These are phyloP conservation scores for Cryptosporidium tyzzeri DNA, from an alignment of 169 alveolate genomes.

Conservation along the genomic window DNA sequence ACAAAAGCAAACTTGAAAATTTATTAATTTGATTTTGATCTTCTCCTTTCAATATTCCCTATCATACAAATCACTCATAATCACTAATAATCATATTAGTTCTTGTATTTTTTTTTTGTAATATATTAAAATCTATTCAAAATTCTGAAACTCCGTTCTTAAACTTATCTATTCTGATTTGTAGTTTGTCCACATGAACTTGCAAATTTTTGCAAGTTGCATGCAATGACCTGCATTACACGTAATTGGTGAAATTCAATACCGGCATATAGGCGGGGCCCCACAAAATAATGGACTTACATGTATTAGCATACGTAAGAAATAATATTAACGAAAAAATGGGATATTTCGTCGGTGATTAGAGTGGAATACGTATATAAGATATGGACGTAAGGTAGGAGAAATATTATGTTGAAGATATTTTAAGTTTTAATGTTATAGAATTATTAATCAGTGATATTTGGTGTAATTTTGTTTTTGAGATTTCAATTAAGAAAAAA, in stretches of 20 bases:
- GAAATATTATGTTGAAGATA: background rate
- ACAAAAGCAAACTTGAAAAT: too few species aligned
- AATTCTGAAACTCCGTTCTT: background rate
- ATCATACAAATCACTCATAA: background rate
- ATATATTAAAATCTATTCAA: background rate
- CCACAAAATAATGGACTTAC: slow-evolving; percentile 32
- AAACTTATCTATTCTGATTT: background rate
- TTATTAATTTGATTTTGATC: background rate
- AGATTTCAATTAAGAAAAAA: background rate
- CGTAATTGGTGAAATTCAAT: slow-evolving; percentile 1
- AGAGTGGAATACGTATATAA: slow-evolving; percentile 3
- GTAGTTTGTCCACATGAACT: background rate
- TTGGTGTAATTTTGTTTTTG: background rate
- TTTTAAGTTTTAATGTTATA: background rate
- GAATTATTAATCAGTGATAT: background rate
- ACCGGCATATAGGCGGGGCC: slow-evolving; percentile 41
- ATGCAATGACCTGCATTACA: background rate
- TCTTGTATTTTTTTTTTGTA: background rate
- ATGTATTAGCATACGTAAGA: slow-evolving; percentile 1
- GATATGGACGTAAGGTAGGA: slow-evolving; percentile 7
- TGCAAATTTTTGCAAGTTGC: background rate
- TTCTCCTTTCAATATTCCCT: background rate
- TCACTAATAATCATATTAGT: background rate
- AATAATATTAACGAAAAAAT: background rate
- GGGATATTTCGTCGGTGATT: background rate